Conservation (phyloP, 306 rosid genomes). For the Quercus rubra region DNA sequence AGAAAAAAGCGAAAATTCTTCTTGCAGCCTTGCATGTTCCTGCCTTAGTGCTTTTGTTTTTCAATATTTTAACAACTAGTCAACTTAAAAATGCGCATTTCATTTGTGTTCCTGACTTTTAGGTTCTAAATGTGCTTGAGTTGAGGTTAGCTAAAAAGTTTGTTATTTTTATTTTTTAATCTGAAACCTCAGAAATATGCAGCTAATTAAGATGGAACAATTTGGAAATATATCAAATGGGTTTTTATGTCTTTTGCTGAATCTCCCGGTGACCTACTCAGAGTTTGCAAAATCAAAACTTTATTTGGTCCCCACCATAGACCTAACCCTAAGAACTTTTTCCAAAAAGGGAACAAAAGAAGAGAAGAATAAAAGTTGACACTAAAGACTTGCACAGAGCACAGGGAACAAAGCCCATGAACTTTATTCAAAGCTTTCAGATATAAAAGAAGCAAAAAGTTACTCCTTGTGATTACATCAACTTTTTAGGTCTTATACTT, state of each 20-base stretch:
- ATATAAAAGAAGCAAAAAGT: conserved; percentile 21
- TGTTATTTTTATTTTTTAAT: too few relatives aligned
- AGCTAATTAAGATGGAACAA: not conserved
- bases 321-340: conserved; percentile 24
- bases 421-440: conserved; percentile 44
- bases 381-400: conserved; percentile 33
- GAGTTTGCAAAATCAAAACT: conserved; percentile 5
- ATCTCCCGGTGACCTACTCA: conserved; percentile 15
- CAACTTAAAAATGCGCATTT: conserved; percentile 15
- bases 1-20: conserved; percentile 18
- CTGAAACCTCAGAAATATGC: not conserved
- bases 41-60: not conserved
- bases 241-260: not conserved
- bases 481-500: not conserved
- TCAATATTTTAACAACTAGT: not conserved
- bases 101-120: not conserved
- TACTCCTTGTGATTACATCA: conserved; percentile 4
- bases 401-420: conserved; percentile 50
- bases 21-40: not conserved
- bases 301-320: conserved; percentile 36
- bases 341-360: conserved; percentile 26
- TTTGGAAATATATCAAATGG: not conserved
- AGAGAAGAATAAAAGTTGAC: conserved; percentile 47
- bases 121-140: not conserved
- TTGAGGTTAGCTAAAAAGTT: not conserved